A percentile compares a stretch with the other conserved stretches of the same genome.
phyloP scores from a whole-genome alignment of 495 filamentous ascomycete species.

The Amorphotheca resinae region DNA sequence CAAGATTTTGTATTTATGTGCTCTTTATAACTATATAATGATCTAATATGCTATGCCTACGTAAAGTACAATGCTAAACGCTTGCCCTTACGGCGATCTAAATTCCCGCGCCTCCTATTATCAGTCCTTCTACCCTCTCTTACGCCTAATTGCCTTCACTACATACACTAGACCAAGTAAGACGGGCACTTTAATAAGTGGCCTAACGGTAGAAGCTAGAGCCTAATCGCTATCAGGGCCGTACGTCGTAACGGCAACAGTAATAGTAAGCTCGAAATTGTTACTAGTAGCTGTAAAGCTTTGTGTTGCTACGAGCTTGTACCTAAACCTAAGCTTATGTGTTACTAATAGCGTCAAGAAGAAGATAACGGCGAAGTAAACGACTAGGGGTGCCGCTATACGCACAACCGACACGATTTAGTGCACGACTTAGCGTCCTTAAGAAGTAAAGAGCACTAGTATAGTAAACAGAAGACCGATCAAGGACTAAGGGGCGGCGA shows the following conservation, averaged over 20 bases:
- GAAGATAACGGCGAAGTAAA: constrained; percentile 72
- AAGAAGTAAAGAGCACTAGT: constrained; percentile 70
- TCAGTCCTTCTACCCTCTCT: constrained; percentile 44
- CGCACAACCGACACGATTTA: constrained; percentile 74
- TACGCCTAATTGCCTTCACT: constrained; percentile 44
- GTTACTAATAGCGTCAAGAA: constrained; percentile 47
- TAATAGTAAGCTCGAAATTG: constrained; percentile 90
- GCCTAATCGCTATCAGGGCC: constrained; percentile 74
- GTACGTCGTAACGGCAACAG: constrained; percentile 77
- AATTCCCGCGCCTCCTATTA: neutral
- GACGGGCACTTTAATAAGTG: constrained; percentile 85
- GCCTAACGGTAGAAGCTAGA: constrained; percentile 76
- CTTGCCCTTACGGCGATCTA: neutral
- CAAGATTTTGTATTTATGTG: neutral
- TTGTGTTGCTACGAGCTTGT: constrained; percentile 62
- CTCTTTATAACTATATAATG: neutral
- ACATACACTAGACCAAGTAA: constrained; percentile 71
- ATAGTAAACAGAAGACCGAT: constrained; percentile 82
- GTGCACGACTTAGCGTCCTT: constrained; percentile 66
- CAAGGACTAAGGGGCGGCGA: constrained; percentile 59
- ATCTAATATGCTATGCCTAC: neutral
- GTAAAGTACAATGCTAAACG: neutral
- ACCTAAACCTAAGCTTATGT: constrained; percentile 53
- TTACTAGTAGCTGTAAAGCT: constrained; percentile 93
- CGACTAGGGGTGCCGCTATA: constrained; percentile 65